Conservation (phyloP, 768 basidiomycete genomes). For the Boletus rubroflammeus region DNA sequence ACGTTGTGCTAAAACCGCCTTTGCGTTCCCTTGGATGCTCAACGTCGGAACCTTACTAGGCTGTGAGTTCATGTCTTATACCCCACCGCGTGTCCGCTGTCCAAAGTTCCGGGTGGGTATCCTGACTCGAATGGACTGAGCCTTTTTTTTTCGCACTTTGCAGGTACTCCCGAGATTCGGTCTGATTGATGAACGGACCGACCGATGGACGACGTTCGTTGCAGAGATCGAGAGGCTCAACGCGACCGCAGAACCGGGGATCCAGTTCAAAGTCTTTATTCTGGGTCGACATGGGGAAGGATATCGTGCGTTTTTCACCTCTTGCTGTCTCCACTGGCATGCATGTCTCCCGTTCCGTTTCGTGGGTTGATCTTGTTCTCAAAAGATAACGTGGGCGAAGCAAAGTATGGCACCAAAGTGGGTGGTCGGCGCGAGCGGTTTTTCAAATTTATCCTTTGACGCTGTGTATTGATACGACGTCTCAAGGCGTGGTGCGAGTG, state of each 20-base stretch:
- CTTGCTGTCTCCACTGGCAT: background rate
- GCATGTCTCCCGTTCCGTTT: background rate
- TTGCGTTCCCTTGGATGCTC: background rate
- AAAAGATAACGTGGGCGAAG: slow-evolving; percentile 65
- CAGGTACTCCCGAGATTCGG: slow-evolving; percentile 23
- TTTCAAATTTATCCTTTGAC: background rate
- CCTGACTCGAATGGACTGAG: background rate
- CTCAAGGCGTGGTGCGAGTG: slow-evolving; percentile 57
- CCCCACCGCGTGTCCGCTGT: background rate
- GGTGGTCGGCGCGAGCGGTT: background rate
- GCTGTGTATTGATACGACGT: background rate
- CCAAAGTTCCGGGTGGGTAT: background rate
- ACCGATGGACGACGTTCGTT: slow-evolving; percentile 48
- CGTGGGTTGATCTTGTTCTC: background rate
- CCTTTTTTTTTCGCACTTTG: background rate
- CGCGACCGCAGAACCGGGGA: slow-evolving; percentile 6
- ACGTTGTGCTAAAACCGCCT: background rate
- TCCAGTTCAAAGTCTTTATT: slow-evolving; percentile 52
- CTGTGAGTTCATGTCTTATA: slow-evolving; percentile 8
- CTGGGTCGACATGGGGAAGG: slow-evolving; percentile 72
- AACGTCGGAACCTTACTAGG: slow-evolving; percentile 1
- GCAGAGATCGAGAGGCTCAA: slow-evolving; percentile 40
- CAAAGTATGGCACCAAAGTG: slow-evolving; percentile 57
- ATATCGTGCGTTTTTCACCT: slow-evolving; percentile 15
- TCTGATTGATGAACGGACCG: slow-evolving; percentile 40